Conservation (phyloP, 108 stramenopile genomes). For the Skeletonema tropicum region DNA sequence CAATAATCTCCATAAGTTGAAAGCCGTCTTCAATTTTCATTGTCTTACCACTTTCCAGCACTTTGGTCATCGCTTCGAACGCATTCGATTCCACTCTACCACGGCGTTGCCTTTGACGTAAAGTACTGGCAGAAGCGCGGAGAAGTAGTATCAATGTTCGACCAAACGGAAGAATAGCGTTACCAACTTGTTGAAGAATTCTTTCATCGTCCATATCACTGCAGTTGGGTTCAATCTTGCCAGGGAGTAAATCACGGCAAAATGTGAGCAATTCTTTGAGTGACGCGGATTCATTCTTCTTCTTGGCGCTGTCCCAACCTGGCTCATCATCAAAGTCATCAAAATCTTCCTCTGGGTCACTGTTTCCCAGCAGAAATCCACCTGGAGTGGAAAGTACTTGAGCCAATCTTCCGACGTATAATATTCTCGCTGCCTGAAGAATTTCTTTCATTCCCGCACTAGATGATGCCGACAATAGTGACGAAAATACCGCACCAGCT, state of each 20-base stretch:
- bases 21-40: constrained; percentile 82
- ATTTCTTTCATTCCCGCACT: constrained; percentile 57
- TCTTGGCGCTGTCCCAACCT: constrained; percentile 41
- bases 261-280: constrained; percentile 51
- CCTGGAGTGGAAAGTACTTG: constrained; percentile 74
- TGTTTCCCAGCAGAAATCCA: constrained; percentile 59
- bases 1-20: constrained; percentile 63
- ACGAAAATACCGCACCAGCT: constrained; percentile 81
- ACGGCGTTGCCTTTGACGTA: constrained; percentile 57
- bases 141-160: constrained; percentile 76
- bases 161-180: constrained; percentile 81
- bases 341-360: constrained; percentile 27
- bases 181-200: constrained; percentile 62
- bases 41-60: constrained; percentile 57
- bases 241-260: constrained; percentile 37
- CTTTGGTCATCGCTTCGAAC: constrained; percentile 42
- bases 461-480: constrained; percentile 49
- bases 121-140: constrained; percentile 62
- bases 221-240: constrained; percentile 12
- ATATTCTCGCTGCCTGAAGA: constrained; percentile 48
- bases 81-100: constrained; percentile 7
- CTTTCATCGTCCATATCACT: constrained; percentile 28
- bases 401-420: constrained; percentile 69
- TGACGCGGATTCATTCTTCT: constrained; percentile 50
- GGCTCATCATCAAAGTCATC: constrained; percentile 43